Evolutionary conservation across 768 basidiomycete genomes (phyloP), one percentile per base, ranked within the genome.

Genomic region (Pluteus cervinus): DNA sequence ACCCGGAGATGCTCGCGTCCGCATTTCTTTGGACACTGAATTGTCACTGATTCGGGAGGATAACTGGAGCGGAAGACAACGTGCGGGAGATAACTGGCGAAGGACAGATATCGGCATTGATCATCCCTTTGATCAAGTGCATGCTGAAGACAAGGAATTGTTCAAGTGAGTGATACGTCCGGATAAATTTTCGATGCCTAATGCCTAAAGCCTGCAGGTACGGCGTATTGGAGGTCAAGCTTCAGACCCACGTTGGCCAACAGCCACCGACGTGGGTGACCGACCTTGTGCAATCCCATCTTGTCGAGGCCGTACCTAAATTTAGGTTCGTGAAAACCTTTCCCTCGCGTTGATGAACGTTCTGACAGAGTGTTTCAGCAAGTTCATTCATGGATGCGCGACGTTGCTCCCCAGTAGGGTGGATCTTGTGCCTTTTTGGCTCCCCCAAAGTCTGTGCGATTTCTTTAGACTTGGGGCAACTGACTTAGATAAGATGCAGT

Each of bases 281-380:
- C 5, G 94, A 98, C 39, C 77, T 99, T n/a, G 91, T 98, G 16
- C 80, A 85, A 50, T 90, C 87, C 20, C 91, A 98, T 61, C 65
- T 98, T 5, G 94, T 98, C 12, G 96, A 97, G 59, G 91, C 93
- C 9, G 90, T 99, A 1, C 96, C 96, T 23, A 98, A 98, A 64
- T 98, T 98, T 71, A 86, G 83, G 87, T 74, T 66, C 58, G 64
- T 53, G 25, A 9, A 18, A 7, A 10, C 11, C 22, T 30, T 14
- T 15, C 24, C 38, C 21, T 21, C 14, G 5, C 15, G 7, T 30
- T 40, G 17, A 21, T 33, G 11, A 16, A 38, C 20, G 23, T 29
- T 16, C 39, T 37, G 33, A 50, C 9, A n/a, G n/a, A 23, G 36
- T 31, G 23, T 14, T 28, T 21, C 41, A 89, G 88, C 58, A 88